These are phyloP conservation scores for Kwoniella botswanensis DNA, from an alignment of 768 basidiomycete genomes.

Conservation along the genomic window DNA sequence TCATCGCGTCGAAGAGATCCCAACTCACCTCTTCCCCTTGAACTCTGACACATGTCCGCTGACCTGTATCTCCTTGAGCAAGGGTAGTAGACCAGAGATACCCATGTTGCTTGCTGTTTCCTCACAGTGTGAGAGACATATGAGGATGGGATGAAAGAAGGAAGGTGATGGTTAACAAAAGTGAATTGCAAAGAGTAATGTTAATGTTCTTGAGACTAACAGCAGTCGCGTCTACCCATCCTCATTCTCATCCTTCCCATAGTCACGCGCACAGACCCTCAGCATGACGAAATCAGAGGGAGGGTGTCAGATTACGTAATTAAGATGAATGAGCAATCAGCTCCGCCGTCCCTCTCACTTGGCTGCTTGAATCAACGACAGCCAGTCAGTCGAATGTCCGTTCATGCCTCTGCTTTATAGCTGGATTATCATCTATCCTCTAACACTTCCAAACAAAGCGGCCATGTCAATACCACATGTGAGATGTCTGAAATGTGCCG, in stretches of 20 bases:
- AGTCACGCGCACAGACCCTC: conserved; percentile 16
- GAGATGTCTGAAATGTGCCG: neutral
- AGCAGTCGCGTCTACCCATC: conserved; percentile 26
- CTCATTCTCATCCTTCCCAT: neutral
- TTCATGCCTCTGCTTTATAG: neutral
- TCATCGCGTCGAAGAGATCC: neutral
- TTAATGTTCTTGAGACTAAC: conserved; percentile 5
- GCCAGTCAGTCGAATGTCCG: neutral
- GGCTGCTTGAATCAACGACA: no score
- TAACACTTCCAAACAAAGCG: neutral
- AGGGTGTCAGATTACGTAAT: neutral
- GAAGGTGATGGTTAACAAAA: conserved; percentile 8
- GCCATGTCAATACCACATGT: conserved; percentile 43
- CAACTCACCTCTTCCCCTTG: conserved; percentile 69
- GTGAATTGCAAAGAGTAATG: neutral
- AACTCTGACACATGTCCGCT: conserved; percentile 79
- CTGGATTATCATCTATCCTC: neutral
- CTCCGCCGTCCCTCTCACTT: neutral
- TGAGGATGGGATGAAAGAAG: neutral
- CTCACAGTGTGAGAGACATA: neutral
- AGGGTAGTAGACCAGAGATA: conserved; percentile 84
- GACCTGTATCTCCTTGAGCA: conserved; percentile 86
- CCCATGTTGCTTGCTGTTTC: conserved; percentile 68
- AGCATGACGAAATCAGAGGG: conserved; percentile 11
- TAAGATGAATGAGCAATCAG: neutral